Evolutionary conservation across 352 stramenopile species (phyloP).

Genomic region (Blastocystis sp.): DNA sequence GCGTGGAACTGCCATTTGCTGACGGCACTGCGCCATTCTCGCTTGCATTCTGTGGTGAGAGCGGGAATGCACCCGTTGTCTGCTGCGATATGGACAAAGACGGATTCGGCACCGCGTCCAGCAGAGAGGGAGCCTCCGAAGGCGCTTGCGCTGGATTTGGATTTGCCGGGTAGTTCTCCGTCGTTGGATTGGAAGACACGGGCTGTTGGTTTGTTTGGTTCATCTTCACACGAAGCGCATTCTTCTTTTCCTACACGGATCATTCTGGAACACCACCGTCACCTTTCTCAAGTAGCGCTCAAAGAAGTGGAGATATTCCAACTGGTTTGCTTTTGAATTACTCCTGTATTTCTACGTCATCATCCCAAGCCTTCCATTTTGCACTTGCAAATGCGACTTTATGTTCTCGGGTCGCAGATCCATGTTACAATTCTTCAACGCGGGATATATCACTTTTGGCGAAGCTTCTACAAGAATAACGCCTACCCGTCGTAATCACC

Average conservation of each 20-base stretch:
- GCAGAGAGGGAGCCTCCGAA: too few relatives aligned
- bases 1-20: background rate
- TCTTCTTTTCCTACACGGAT: constrained; percentile 58
- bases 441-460: constrained; percentile 70
- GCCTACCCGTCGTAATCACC: background rate
- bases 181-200: background rate
- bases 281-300: constrained; percentile 63
- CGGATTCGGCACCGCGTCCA: too few relatives aligned
- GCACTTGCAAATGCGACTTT: constrained; percentile 69
- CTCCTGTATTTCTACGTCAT: constrained; percentile 57
- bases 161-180: too few relatives aligned
- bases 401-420: constrained; percentile 64
- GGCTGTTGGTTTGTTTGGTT: background rate
- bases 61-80: too few relatives aligned
- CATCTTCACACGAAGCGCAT: constrained; percentile 1
- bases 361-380: background rate
- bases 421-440: constrained; percentile 30
- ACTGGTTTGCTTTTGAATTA: constrained; percentile 71
- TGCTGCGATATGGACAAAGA: too few relatives aligned
- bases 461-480: constrained; percentile 35
- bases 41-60: too few relatives aligned
- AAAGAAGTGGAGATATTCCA: constrained; percentile 68
- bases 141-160: too few relatives aligned
- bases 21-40: background rate
- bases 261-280: background rate